Evolutionary conservation across 371 early-diverging fungal species (phyloP).

Genomic region (Zancudomyces culisetae): DNA sequence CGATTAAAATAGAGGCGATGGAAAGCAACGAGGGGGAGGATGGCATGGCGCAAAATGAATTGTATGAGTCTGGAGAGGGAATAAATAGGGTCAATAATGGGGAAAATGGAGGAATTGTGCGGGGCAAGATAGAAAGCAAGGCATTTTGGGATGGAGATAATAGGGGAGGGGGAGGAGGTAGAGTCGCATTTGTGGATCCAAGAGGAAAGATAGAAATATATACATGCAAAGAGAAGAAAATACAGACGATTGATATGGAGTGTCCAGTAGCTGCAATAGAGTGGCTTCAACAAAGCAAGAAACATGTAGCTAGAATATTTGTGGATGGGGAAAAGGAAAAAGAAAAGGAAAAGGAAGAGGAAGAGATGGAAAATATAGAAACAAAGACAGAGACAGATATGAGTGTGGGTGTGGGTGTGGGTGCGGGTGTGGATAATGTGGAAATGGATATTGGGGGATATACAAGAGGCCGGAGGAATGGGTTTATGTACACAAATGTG

Average conservation of each 20-base stretch:
- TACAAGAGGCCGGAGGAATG: no score
- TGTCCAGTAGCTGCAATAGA: neutral
- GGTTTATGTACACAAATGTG: neutral
- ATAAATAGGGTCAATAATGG: neutral
- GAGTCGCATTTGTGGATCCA: neutral
- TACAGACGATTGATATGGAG: neutral
- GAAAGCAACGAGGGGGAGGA: neutral
- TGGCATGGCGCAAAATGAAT: neutral
- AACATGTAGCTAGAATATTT: neutral
- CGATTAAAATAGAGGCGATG: no score
- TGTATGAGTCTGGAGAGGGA: neutral
- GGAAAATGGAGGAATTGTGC: neutral
- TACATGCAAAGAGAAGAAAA: neutral
- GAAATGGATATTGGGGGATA: neutral
- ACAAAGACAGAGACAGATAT: neutral
- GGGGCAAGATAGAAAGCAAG: neutral
- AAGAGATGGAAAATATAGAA: neutral
- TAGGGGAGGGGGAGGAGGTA: neutral
- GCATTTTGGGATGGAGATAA: neutral
- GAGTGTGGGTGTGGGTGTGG: neutral
- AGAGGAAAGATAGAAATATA: neutral
- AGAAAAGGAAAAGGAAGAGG: neutral
- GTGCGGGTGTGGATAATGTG: neutral
- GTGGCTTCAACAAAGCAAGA: neutral
- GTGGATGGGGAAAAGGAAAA: no score